phyloP scores from a whole-genome alignment of 768 basidiomycete genomes.

The Lyophyllum decastes region DNA sequence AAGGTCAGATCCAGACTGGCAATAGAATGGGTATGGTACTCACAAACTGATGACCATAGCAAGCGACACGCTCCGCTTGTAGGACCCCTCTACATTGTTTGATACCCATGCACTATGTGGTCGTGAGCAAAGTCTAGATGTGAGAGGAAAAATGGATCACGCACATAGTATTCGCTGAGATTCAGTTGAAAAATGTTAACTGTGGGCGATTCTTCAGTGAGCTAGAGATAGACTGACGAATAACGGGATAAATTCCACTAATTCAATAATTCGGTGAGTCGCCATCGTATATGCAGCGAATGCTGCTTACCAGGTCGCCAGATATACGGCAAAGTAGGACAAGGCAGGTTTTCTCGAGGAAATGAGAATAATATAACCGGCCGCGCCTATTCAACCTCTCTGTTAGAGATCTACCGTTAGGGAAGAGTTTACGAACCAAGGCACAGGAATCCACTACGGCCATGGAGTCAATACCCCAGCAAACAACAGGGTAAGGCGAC shows the following conservation, averaged over 20 bases:
- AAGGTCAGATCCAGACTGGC: neutral
- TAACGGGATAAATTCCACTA: slow-evolving; percentile 77
- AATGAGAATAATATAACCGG: slow-evolving; percentile 73
- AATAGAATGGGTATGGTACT: slow-evolving; percentile 17
- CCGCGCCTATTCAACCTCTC: slow-evolving; percentile 38
- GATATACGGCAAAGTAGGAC: slow-evolving; percentile 72
- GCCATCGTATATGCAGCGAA: neutral
- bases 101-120: slow-evolving; percentile 54
- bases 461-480: neutral
- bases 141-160: slow-evolving; percentile 9
- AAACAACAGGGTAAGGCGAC: slow-evolving; percentile 18
- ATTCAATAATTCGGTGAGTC: neutral
- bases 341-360: slow-evolving; percentile 59
- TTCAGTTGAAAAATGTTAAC: neutral
- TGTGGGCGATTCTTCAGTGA: neutral
- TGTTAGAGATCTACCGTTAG: slow-evolving; percentile 14
- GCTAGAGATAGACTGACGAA: slow-evolving; percentile 48
- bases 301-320: slow-evolving; percentile 61
- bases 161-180: slow-evolving; percentile 61
- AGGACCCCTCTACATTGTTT: slow-evolving; percentile 75
- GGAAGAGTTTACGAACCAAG: slow-evolving; percentile 29
- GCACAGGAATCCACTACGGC: slow-evolving; percentile 34
- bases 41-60: slow-evolving; percentile 71
- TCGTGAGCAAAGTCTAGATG: neutral
- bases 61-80: slow-evolving; percentile 72